A percentile compares a stretch with the other conserved stretches of the same genome.
Conservation (phyloP, 1,139 yeast species). For the Yueomyces sp. region DNA sequence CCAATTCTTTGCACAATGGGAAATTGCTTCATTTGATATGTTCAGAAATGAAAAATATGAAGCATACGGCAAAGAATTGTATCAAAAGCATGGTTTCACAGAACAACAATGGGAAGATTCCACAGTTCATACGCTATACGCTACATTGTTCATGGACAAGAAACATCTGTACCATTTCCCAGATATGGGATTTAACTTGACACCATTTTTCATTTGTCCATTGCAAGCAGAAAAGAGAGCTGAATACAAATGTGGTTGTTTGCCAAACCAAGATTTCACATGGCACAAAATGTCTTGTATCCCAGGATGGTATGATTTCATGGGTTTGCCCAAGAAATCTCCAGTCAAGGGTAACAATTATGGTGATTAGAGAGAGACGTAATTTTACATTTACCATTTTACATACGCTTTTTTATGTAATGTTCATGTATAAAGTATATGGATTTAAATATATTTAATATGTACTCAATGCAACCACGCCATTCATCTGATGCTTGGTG, state of each 20-base stretch:
- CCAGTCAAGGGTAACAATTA: not conserved
- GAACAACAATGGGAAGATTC: conserved; percentile 2
- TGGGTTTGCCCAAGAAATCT: not conserved
- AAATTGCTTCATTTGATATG: conserved; percentile 2
- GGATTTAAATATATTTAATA: too few species aligned
- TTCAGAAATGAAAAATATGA: conserved; percentile 2
- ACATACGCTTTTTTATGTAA: too few species aligned
- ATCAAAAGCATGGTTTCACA: conserved; percentile 1
- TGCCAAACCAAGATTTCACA: not conserved
- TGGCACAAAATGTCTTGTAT: conserved; percentile 2
- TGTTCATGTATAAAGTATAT: too few species aligned
- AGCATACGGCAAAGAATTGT: not conserved
- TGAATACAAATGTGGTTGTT: conserved; percentile 2
- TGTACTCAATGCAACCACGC: too few species aligned
- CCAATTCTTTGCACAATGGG: conserved; percentile 1
- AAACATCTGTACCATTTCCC: conserved; percentile 1
- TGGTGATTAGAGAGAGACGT: too few species aligned
- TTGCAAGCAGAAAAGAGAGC: conserved; percentile 1
- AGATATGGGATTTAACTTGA: conserved; percentile 1
- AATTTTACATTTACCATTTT: too few species aligned
- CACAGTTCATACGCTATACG: conserved; percentile 1
- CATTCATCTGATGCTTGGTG: too few species aligned
- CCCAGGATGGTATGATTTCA: conserved; percentile 2
- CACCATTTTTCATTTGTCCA: conserved; percentile 1
- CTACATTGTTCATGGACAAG: conserved; percentile 1